Conservation (phyloP, 352 stramenopile genomes). For the Phytopythium vexans region DNA sequence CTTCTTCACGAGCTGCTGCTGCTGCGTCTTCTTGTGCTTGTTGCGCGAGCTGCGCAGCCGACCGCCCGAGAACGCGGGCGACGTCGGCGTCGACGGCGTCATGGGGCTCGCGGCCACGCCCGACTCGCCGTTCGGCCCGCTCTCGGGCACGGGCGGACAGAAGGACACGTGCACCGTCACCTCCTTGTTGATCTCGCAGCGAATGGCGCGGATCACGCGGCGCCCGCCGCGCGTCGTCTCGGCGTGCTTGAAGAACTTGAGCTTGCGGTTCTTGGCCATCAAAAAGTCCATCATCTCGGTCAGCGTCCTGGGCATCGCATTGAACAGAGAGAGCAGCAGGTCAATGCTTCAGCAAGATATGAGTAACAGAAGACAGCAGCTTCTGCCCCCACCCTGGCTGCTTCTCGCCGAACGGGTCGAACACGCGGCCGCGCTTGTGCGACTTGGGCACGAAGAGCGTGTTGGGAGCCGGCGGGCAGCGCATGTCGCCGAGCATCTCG, state of each 20-base stretch:
- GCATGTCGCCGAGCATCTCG: conserved; percentile 80
- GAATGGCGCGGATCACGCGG: conserved; percentile 85
- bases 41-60: conserved; percentile 74
- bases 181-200: conserved; percentile 87
- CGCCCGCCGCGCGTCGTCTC: conserved; percentile 81
- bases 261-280: conserved; percentile 85
- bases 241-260: conserved; percentile 88
- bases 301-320: conserved; percentile 36
- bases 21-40: conserved; percentile 77
- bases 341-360: neutral
- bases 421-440: conserved; percentile 77
- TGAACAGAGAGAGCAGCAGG: neutral
- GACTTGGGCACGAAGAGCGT: conserved; percentile 79
- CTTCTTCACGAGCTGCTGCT: conserved; percentile 83
- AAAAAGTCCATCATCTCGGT: conserved; percentile 91
- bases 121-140: conserved; percentile 72
- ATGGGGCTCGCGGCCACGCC: conserved; percentile 82
- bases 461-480: conserved; percentile 63
- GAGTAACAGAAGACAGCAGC: neutral
- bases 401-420: conserved; percentile 82
- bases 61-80: conserved; percentile 63
- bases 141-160: conserved; percentile 76
- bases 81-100: conserved; percentile 83
- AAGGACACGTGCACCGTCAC: conserved; percentile 82
- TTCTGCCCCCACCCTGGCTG: conserved; percentile 53